Percentiles rank a stretch among this genome's conserved stretches.
phyloP scores from a whole-genome alignment of 2,329 filamentous ascomycete genomes.

The Sporothrix luriei region DNA sequence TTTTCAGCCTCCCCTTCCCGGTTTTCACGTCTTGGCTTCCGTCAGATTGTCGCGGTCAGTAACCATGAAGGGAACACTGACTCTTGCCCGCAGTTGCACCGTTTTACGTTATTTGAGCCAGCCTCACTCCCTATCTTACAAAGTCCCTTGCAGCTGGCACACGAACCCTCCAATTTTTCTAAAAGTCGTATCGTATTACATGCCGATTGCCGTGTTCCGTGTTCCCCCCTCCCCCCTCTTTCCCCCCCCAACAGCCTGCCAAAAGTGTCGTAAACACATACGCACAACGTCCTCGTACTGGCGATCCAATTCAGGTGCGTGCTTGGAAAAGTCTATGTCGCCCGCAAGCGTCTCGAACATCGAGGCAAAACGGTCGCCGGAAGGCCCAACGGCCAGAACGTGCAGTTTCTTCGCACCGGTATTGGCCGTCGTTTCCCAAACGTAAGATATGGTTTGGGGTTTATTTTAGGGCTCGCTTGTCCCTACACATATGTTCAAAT shows the following conservation, averaged over 20 bases:
- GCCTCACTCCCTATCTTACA: no score
- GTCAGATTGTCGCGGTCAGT: no score
- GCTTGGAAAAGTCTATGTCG: no score
- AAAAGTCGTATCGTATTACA: background rate
- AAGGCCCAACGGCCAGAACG: constrained; percentile 17
- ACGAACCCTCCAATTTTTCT: background rate
- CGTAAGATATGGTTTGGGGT: background rate
- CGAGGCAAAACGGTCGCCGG: no score
- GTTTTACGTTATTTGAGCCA: background rate
- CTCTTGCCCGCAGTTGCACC: background rate
- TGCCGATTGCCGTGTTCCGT: constrained; percentile 9
- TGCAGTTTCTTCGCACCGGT: constrained; percentile 17
- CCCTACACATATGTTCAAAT: no score
- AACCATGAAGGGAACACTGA: background rate
- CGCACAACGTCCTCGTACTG: constrained; percentile 13
- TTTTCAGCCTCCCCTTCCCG: constrained; percentile 9
- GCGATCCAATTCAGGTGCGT: background rate
- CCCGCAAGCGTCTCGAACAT: no score
- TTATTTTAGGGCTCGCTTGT: constrained; percentile 14
- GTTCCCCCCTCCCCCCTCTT: background rate
- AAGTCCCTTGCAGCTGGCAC: background rate
- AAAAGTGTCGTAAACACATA: background rate
- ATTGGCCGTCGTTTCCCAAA: constrained; percentile 20
- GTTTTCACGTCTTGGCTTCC: constrained; percentile 5
- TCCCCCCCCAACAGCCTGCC: no score